phyloP scores from a whole-genome alignment of 192 early-diverging fungal species.

The Linderina pennispora region DNA sequence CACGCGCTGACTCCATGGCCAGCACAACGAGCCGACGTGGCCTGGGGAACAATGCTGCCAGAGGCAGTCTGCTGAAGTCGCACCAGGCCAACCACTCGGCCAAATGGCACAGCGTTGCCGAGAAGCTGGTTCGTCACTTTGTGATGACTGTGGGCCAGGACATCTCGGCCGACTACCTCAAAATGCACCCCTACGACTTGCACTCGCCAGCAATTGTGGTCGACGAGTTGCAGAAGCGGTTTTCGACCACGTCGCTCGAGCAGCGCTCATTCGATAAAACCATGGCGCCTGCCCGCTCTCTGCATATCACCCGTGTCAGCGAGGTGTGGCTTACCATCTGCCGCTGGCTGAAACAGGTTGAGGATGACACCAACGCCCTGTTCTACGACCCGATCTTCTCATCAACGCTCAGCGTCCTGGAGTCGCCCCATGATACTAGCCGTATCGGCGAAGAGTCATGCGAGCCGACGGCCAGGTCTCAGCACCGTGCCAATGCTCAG shows the following conservation, averaged over 20 bases:
- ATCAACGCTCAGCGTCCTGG: slow-evolving; percentile 19
- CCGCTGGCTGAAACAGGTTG: slow-evolving; percentile 37
- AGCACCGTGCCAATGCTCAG: background rate
- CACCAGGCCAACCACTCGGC: slow-evolving; percentile 15
- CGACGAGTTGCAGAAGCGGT: background rate
- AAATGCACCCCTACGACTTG: slow-evolving; percentile 12
- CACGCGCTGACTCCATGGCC: slow-evolving; percentile 35
- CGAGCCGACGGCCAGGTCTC: too few relatives aligned
- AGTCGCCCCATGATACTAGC: background rate
- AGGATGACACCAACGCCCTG: slow-evolving; percentile 38
- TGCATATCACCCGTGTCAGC: slow-evolving; percentile 8
- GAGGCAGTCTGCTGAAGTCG: slow-evolving; percentile 1
- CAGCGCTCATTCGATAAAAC: background rate
- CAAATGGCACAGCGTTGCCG: slow-evolving; percentile 32
- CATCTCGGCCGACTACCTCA: slow-evolving; percentile 31
- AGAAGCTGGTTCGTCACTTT: slow-evolving; percentile 29
- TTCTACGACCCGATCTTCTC: slow-evolving; percentile 42
- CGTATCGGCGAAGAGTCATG: background rate
- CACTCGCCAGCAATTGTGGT: background rate
- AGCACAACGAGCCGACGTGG: slow-evolving; percentile 12
- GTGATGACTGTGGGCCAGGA: slow-evolving; percentile 43
- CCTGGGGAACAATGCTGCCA: background rate
- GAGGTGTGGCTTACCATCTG: slow-evolving; percentile 39
- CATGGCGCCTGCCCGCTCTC: too few relatives aligned
- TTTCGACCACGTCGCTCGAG: background rate